These are phyloP conservation scores for Millerozyma acaciae DNA, from an alignment of 805 yeast species.

Conservation along the genomic window DNA sequence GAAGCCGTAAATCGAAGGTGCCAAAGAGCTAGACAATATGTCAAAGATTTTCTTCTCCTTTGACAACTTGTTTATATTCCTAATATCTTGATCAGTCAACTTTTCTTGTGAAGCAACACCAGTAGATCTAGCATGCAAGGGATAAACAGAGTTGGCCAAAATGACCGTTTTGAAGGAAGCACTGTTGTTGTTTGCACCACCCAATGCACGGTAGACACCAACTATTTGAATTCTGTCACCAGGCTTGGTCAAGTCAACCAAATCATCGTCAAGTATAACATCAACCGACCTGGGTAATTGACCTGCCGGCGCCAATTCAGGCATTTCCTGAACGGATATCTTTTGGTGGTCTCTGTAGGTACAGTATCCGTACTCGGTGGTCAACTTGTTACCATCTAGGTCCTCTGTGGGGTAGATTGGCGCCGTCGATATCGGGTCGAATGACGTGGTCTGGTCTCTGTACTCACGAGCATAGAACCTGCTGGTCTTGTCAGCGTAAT, in stretches of 20 bases:
- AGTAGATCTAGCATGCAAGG: slow-evolving; percentile 82
- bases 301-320: slow-evolving; percentile 97
- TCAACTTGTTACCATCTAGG: slow-evolving; percentile 80
- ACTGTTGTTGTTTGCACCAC: slow-evolving; percentile 58
- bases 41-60: slow-evolving; percentile 72
- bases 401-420: slow-evolving; percentile 93
- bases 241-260: slow-evolving; percentile 88
- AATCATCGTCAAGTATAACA: slow-evolving; percentile 88
- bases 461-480: slow-evolving; percentile 89
- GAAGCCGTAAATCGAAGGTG: slow-evolving; percentile 95
- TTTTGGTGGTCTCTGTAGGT: slow-evolving; percentile 94
- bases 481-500: slow-evolving; percentile 80
- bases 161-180: slow-evolving; percentile 80
- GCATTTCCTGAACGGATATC: slow-evolving; percentile 93
- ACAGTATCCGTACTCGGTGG: slow-evolving; percentile 89
- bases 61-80: slow-evolving; percentile 78
- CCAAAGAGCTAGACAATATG: slow-evolving; percentile 76
- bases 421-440: slow-evolving; percentile 77
- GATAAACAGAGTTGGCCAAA: slow-evolving; percentile 84
- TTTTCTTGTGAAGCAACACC: slow-evolving; percentile 70
- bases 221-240: slow-evolving; percentile 94
- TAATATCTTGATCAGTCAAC: slow-evolving; percentile 76
- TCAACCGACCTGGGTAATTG: slow-evolving; percentile 93
- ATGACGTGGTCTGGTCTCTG: slow-evolving; percentile 86
- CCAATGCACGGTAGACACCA: slow-evolving; percentile 90